These are phyloP conservation scores for Exophiala sp. DNA, from an alignment of 2,329 filamentous ascomycete genomes.

Conservation along the genomic window DNA sequence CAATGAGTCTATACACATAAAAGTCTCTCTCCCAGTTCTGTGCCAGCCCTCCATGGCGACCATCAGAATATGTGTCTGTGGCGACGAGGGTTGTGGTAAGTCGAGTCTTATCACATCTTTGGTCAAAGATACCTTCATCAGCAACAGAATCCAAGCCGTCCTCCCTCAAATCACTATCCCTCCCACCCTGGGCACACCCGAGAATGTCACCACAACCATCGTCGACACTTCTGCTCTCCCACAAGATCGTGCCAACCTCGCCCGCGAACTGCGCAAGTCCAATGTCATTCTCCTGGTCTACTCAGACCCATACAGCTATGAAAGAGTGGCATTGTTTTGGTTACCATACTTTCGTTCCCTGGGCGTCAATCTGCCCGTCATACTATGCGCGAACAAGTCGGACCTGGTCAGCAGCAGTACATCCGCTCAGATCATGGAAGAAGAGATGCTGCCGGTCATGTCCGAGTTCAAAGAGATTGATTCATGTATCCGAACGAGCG, in stretches of 20 bases:
- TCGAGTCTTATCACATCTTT: slow-evolving; percentile 90
- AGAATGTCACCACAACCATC: slow-evolving; percentile 95
- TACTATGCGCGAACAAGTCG: slow-evolving; percentile 96
- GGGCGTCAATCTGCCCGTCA: slow-evolving; percentile 97
- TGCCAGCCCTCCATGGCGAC: slow-evolving; percentile 16
- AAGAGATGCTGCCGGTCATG: slow-evolving; percentile 98
- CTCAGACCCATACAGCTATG: slow-evolving; percentile 98
- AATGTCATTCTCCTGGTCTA: slow-evolving; percentile 97
- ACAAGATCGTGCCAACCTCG: slow-evolving; percentile 83
- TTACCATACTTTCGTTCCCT: slow-evolving; percentile 96
- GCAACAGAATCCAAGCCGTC: slow-evolving; percentile 89
- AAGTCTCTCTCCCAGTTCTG: background rate
- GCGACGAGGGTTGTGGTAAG: slow-evolving; percentile 93
- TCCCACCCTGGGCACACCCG: slow-evolving; percentile 84
- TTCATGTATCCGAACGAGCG: slow-evolving; percentile 92
- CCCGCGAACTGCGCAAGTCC: slow-evolving; percentile 92
- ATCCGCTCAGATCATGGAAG: slow-evolving; percentile 81
- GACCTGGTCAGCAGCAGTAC: slow-evolving; percentile 73
- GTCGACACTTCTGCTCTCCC: slow-evolving; percentile 95
- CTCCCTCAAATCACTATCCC: slow-evolving; percentile 94
- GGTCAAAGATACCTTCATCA: slow-evolving; percentile 95
- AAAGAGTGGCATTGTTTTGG: slow-evolving; percentile 95
- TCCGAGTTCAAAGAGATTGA: slow-evolving; percentile 98
- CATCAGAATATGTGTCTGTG: slow-evolving; percentile 92
- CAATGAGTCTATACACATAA: background rate